Evolutionary conservation across 805 yeast genomes (phyloP).

Genomic region (Kodamaea hsintzibuensis): DNA sequence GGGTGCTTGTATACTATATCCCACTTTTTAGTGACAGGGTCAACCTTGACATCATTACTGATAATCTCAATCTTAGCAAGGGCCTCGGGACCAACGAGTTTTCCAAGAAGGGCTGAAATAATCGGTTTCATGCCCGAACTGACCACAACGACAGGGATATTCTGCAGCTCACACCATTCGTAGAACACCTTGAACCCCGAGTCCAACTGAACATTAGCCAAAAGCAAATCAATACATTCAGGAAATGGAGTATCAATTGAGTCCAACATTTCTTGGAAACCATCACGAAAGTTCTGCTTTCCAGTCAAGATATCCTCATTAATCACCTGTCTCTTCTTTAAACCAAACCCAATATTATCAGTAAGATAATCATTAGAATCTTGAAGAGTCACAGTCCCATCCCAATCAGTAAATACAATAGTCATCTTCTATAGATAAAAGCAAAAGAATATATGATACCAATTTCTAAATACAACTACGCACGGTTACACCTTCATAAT

Average conservation of each 20-base stretch:
- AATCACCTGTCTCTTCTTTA: conserved; percentile 59
- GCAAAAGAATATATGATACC: not conserved
- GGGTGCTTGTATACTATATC: conserved; percentile 78
- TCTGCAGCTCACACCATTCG: conserved; percentile 69
- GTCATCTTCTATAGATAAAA: too few relatives aligned
- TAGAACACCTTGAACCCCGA: conserved; percentile 87
- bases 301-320: conserved; percentile 75
- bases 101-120: conserved; percentile 71
- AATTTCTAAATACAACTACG: not conserved
- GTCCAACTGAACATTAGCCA: conserved; percentile 70
- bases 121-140: conserved; percentile 94
- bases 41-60: conserved; percentile 69
- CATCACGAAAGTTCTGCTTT: conserved; percentile 71
- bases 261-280: conserved; percentile 80
- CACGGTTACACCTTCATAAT: conserved; percentile 1
- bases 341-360: conserved; percentile 86
- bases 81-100: conserved; percentile 77
- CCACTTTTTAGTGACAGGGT: conserved; percentile 65
- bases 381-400: conserved; percentile 94
- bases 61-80: conserved; percentile 39
- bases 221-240: conserved; percentile 72
- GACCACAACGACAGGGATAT: conserved; percentile 83
- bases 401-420: conserved; percentile 95
- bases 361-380: conserved; percentile 93
- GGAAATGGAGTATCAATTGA: conserved; percentile 75